Conservation (phyloP, 108 stramenopile species). For the Fragilaria crotonensis region DNA sequence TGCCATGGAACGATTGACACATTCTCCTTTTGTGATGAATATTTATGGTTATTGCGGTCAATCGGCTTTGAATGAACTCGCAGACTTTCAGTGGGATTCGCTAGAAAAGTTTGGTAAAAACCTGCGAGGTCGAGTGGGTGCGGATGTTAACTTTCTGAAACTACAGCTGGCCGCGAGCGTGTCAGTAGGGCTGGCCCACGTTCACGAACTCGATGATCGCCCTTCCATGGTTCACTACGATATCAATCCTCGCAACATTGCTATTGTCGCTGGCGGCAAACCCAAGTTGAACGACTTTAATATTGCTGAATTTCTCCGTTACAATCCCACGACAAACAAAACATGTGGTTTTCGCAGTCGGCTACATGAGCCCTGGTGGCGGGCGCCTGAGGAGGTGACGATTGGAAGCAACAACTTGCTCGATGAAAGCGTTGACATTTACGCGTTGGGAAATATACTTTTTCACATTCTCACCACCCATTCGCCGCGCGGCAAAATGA, state of each 20-base stretch:
- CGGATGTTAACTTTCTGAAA: slow-evolving; percentile 44
- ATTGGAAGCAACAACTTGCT: slow-evolving; percentile 25
- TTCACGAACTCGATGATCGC: slow-evolving; percentile 52
- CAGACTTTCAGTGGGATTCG: slow-evolving; percentile 50
- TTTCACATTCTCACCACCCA: slow-evolving; percentile 67
- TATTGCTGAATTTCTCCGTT: slow-evolving; percentile 73
- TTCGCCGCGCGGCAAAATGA: slow-evolving; percentile 79
- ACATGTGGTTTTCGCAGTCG: slow-evolving; percentile 70
- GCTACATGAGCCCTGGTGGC: slow-evolving; percentile 75
- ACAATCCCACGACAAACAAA: slow-evolving; percentile 35
- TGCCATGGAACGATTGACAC: slow-evolving; percentile 80
- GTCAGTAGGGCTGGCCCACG: slow-evolving; percentile 61
- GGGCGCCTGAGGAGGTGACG: slow-evolving; percentile 81
- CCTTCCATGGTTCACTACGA: slow-evolving; percentile 81
- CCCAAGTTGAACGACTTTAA: slow-evolving; percentile 88
- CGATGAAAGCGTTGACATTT: slow-evolving; percentile 74
- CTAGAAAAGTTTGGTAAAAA: slow-evolving; percentile 54
- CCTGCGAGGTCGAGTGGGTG: slow-evolving; percentile 47
- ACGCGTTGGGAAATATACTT: slow-evolving; percentile 67
- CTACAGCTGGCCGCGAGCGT: slow-evolving; percentile 63
- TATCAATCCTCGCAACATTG: slow-evolving; percentile 76
- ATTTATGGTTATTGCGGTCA: slow-evolving; percentile 85
- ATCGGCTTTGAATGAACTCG: slow-evolving; percentile 77
- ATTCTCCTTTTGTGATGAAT: slow-evolving; percentile 68
- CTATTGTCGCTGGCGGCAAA: slow-evolving; percentile 52